Conservation (phyloP, 1,139 yeast species). For the Tardiomyces digboiensis region DNA sequence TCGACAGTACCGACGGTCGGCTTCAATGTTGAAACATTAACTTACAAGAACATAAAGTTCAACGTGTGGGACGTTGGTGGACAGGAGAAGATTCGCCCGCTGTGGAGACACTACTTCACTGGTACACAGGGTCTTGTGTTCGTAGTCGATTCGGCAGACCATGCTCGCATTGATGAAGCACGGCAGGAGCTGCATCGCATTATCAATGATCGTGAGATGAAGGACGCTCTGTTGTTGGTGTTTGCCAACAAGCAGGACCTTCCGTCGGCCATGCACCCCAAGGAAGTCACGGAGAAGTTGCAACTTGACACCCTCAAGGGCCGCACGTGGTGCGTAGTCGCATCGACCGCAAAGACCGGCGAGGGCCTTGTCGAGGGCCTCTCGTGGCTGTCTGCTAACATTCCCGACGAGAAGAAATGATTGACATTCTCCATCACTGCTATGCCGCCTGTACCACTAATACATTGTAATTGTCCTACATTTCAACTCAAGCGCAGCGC, state of each 20-base stretch:
- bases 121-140: slow-evolving; percentile 92
- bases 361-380: slow-evolving; percentile 87
- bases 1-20: slow-evolving; percentile 93
- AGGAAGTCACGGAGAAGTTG: slow-evolving; percentile 77
- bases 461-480: no score
- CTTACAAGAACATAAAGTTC: slow-evolving; percentile 77
- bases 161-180: slow-evolving; percentile 64
- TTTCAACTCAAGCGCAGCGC: no score
- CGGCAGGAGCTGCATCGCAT: slow-evolving; percentile 71
- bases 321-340: slow-evolving; percentile 86
- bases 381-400: slow-evolving; percentile 75
- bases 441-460: no score
- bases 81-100: slow-evolving; percentile 80
- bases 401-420: slow-evolving; percentile 28
- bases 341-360: slow-evolving; percentile 86
- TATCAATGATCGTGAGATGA: slow-evolving; percentile 70
- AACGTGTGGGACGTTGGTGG: slow-evolving; percentile 99
- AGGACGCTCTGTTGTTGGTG: slow-evolving; percentile 67
- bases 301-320: slow-evolving; percentile 79
- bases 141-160: slow-evolving; percentile 80
- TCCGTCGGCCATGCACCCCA: slow-evolving; percentile 88
- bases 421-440: no score
- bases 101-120: slow-evolving; percentile 93
- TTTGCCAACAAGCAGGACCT: slow-evolving; percentile 88
- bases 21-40: slow-evolving; percentile 87